Evolutionary conservation across 2,329 filamentous ascomycete genomes (phyloP).

Genomic region (Pseudonectria buxi): DNA sequence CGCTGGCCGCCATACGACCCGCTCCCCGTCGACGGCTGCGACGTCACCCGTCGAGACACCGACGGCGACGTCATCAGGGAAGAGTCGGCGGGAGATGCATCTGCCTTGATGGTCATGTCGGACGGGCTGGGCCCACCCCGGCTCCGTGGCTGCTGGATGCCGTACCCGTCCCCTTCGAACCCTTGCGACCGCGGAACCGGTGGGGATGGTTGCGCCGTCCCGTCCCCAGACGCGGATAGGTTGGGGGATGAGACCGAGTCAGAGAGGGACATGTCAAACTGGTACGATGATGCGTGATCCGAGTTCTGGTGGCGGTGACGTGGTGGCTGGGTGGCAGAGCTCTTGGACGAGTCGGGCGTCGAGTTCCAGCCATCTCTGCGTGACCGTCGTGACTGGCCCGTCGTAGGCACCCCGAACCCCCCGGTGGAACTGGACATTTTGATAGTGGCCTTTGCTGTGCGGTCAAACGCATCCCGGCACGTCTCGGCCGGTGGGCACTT

Average conservation of each 20-base stretch:
- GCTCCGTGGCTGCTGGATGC: slow-evolving; percentile 22
- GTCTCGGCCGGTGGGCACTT: slow-evolving; percentile 94
- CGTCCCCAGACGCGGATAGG: slow-evolving; percentile 30
- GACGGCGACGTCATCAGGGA: slow-evolving; percentile 39
- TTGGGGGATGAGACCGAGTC: slow-evolving; percentile 36
- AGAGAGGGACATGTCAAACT: slow-evolving; percentile 31
- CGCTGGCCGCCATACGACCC: slow-evolving; percentile 27
- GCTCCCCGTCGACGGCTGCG: slow-evolving; percentile 24
- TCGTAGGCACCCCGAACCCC: slow-evolving; percentile 55
- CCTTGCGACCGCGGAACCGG: slow-evolving; percentile 31
- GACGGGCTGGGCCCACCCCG: slow-evolving; percentile 25
- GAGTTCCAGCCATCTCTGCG: slow-evolving; percentile 25
- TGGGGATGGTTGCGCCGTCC: slow-evolving; percentile 33
- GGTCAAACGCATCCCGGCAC: slow-evolving; percentile 88
- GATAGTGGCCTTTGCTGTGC: slow-evolving; percentile 91
- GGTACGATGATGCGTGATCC: slow-evolving; percentile 26
- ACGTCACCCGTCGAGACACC: slow-evolving; percentile 30
- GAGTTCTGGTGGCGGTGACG: slow-evolving; percentile 24
- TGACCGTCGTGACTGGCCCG: slow-evolving; percentile 22
- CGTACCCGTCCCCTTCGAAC: slow-evolving; percentile 27
- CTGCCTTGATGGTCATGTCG: slow-evolving; percentile 23
- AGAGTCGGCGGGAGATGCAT: slow-evolving; percentile 31
- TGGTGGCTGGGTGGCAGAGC: slow-evolving; percentile 11
- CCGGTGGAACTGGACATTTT: slow-evolving; percentile 89
- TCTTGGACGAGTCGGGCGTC: slow-evolving; percentile 19